phyloP scores from a whole-genome alignment of 768 basidiomycete genomes.

The Zangia roseola region DNA sequence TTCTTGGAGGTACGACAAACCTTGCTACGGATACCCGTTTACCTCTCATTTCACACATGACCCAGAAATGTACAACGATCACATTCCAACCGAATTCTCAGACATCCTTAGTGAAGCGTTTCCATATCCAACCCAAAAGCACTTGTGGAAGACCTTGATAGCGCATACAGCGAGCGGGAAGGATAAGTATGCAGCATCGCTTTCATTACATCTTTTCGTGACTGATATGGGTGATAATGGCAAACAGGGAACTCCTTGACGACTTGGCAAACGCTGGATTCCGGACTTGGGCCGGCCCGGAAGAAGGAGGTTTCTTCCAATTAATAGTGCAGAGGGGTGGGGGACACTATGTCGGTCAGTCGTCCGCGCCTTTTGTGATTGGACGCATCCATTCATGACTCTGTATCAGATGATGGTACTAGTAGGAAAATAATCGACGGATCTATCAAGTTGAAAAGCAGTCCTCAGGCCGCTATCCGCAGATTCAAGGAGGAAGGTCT shows the following conservation, averaged over 20 bases:
- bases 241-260: slow-evolving; percentile 37
- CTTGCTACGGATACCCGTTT: background rate
- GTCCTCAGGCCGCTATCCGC: slow-evolving; percentile 23
- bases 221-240: slow-evolving; percentile 1
- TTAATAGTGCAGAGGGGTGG: slow-evolving; percentile 34
- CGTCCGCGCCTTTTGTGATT: background rate
- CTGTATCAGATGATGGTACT: slow-evolving; percentile 38
- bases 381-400: background rate
- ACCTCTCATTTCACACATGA: background rate
- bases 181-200: slow-evolving; percentile 18
- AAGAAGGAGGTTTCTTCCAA: slow-evolving; percentile 35
- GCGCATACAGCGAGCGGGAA: slow-evolving; percentile 13
- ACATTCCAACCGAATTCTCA: slow-evolving; percentile 25
- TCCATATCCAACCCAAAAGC: slow-evolving; percentile 20
- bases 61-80: slow-evolving; percentile 27
- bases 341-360: slow-evolving; percentile 40
- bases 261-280: slow-evolving; percentile 38
- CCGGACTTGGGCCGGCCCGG: slow-evolving; percentile 36
- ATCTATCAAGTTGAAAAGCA: slow-evolving; percentile 49
- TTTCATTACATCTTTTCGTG: background rate
- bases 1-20: slow-evolving; percentile 14
- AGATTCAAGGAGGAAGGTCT: slow-evolving; percentile 30
- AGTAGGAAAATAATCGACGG: slow-evolving; percentile 47
- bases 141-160: slow-evolving; percentile 6
- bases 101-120: slow-evolving; percentile 23